Conservation (phyloP, 805 yeast species). For the Kregervanrija delftensis region DNA sequence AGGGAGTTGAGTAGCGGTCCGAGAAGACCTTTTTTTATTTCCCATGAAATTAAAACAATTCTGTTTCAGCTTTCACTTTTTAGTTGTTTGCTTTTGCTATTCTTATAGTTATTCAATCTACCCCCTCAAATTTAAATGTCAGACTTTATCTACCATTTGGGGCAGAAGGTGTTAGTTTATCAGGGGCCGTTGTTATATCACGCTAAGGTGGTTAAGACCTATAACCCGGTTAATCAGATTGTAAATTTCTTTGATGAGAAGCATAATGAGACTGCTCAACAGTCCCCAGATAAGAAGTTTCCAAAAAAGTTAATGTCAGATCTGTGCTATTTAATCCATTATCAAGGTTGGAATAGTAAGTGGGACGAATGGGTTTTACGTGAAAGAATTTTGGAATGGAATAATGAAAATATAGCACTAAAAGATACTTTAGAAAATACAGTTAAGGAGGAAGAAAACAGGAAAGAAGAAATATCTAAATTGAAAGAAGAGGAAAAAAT, state of each 20-base stretch:
- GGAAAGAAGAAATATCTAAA: too few species aligned
- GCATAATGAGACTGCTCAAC: constrained; percentile 32
- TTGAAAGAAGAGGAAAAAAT: too few species aligned
- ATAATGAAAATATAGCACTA: constrained; percentile 57
- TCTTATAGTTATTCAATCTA: too few species aligned
- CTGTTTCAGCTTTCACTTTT: too few species aligned
- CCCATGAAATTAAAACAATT: too few species aligned
- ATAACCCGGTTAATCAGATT: constrained; percentile 43
- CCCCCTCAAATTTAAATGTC: too few species aligned
- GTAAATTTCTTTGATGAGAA: constrained; percentile 25
- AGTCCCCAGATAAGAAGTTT: constrained; percentile 17
- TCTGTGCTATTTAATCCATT: constrained; percentile 61
- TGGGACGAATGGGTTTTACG: constrained; percentile 96
- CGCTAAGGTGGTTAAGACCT: constrained; percentile 67
- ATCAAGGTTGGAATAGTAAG: constrained; percentile 90
- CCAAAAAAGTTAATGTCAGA: constrained; percentile 12
- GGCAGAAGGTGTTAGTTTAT: constrained; percentile 56
- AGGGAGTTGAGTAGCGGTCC: too few species aligned
- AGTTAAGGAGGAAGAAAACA: constrained; percentile 10
- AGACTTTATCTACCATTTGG: constrained; percentile 6
- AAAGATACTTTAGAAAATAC: constrained; percentile 51
- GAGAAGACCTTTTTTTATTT: too few species aligned
- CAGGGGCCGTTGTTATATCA: constrained; percentile 90
- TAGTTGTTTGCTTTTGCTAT: too few species aligned
- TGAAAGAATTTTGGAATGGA: constrained; percentile 61